Percentiles rank a stretch among this genome's conserved stretches.
These are phyloP conservation scores for Croton setiger DNA, from an alignment of 441 rosid genomes.

Conservation along the genomic window DNA sequence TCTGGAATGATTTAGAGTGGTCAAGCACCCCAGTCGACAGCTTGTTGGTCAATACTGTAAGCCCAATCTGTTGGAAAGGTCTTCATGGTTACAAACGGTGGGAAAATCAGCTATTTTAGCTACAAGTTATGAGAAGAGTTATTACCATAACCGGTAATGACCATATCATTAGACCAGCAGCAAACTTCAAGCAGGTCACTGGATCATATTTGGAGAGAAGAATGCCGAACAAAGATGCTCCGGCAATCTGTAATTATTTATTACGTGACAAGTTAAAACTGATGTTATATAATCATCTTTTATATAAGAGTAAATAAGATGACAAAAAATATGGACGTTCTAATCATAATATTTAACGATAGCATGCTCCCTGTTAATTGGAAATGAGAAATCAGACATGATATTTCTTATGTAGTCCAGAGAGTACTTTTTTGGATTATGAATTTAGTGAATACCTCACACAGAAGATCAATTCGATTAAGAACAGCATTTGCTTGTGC, in stretches of 20 bases:
- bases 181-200: conserved; percentile 78
- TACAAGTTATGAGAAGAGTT: conserved; percentile 19
- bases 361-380: background rate
- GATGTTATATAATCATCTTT: background rate
- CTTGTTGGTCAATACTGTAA: conserved; percentile 76
- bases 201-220: conserved; percentile 75
- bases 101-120: conserved; percentile 9
- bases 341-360: no score
- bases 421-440: conserved; percentile 1
- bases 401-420: background rate
- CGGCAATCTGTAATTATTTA: conserved; percentile 58
- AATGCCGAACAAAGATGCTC: conserved; percentile 75
- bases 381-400: background rate
- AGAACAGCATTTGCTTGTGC: conserved; percentile 94
- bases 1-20: conserved; percentile 57
- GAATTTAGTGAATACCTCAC: conserved; percentile 68
- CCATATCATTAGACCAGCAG: conserved; percentile 66
- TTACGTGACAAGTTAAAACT: conserved; percentile 2
- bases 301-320: background rate
- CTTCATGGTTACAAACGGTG: conserved; percentile 12
- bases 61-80: conserved; percentile 50
- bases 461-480: conserved; percentile 79
- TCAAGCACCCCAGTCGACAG: conserved; percentile 85
- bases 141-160: conserved; percentile 80
- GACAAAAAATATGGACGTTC: no score